phyloP scores from a whole-genome alignment of 345 rosid species.

The Cochlearia excelsa region DNA sequence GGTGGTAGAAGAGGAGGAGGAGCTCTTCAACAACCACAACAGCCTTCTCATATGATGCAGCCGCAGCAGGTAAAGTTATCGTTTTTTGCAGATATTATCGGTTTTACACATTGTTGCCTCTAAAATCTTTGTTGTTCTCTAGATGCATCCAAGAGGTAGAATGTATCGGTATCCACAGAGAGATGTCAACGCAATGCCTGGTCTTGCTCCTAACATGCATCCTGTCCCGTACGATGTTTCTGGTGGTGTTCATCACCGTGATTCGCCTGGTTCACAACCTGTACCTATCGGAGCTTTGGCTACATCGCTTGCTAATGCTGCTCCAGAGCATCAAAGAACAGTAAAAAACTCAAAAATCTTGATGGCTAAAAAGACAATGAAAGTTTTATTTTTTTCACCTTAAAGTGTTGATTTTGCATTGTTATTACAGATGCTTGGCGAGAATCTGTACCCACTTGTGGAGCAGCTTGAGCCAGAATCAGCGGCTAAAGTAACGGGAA shows the following conservation, averaged over 20 bases:
- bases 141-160: conserved; percentile 84
- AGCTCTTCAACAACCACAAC: conserved; percentile 48
- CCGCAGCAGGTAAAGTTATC: conserved; percentile 65
- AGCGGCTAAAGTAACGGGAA: conserved; percentile 55
- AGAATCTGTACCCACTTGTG: conserved; percentile 60
- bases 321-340: conserved; percentile 86
- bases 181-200: conserved; percentile 63
- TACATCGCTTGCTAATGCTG: conserved; percentile 80
- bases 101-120: conserved; percentile 3
- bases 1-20: conserved; percentile 40
- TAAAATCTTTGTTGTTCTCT: conserved; percentile 10
- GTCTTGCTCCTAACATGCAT: conserved; percentile 70
- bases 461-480: conserved; percentile 55
- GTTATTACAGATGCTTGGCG: conserved; percentile 49
- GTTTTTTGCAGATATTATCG: neutral
- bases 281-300: conserved; percentile 87
- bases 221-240: conserved; percentile 70
- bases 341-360: conserved; percentile 35
- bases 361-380: neutral
- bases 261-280: conserved; percentile 55
- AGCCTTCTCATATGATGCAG: conserved; percentile 57
- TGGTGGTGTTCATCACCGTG: conserved; percentile 64
- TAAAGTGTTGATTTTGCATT: neutral
- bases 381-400: neutral
- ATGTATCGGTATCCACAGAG: conserved; percentile 64